Evolutionary conservation across 2,329 filamentous ascomycete genomes (phyloP).

Genomic region (Hymenoscyphus fraxineus): DNA sequence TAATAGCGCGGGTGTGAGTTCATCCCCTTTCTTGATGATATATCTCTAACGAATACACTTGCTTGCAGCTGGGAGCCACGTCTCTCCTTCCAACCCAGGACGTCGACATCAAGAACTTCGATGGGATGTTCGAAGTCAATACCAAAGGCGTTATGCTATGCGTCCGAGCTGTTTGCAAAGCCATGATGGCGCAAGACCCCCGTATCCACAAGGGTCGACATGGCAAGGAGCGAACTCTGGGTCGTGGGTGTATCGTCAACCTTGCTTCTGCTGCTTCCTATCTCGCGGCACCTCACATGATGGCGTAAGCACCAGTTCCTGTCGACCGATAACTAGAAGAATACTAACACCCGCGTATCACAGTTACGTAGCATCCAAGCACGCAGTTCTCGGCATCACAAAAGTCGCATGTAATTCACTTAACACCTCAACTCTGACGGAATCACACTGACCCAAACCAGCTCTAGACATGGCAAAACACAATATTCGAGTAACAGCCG

Average conservation of each 20-base stretch:
- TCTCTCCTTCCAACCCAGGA: slow-evolving; percentile 22
- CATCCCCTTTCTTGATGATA: background rate
- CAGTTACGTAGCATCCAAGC: no score
- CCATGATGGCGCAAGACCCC: slow-evolving; percentile 13
- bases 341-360: no score
- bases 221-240: slow-evolving; percentile 8
- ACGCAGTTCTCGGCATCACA: no score
- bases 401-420: no score
- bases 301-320: slow-evolving; percentile 7
- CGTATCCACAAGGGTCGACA: slow-evolving; percentile 12
- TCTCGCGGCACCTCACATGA: slow-evolving; percentile 27
- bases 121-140: slow-evolving; percentile 35
- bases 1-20: slow-evolving; percentile 43
- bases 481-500: slow-evolving; percentile 15
- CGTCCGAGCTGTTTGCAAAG: slow-evolving; percentile 32
- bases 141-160: slow-evolving; percentile 34
- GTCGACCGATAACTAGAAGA: no score
- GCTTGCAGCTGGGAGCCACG: background rate
- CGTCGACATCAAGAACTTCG: slow-evolving; percentile 23
- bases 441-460: background rate
- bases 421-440: no score
- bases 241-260: slow-evolving; percentile 55
- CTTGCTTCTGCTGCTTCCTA: slow-evolving; percentile 41
- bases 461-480: slow-evolving; percentile 5
- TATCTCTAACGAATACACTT: background rate